These are phyloP conservation scores for Zopfia rhizophila DNA, from an alignment of 2,329 filamentous ascomycete species.

Conservation along the genomic window DNA sequence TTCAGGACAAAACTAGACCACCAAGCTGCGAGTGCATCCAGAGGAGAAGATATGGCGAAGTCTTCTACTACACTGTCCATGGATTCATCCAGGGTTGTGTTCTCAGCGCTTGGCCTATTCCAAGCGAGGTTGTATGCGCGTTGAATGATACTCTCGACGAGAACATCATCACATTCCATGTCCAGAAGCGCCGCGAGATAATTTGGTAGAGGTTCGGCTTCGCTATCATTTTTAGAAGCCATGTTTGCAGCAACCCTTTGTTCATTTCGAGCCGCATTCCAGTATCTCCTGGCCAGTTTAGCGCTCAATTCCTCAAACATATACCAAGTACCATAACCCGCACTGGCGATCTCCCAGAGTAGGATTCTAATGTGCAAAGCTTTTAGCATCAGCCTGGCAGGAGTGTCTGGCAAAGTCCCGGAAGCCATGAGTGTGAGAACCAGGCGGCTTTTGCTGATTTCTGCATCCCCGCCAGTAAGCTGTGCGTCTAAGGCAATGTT, in stretches of 20 bases:
- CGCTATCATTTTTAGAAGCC: conserved; percentile 53
- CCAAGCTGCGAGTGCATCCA: conserved; percentile 93
- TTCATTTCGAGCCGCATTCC: conserved; percentile 81
- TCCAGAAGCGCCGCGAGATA: conserved; percentile 81
- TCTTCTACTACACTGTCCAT: conserved; percentile 89
- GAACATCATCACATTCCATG: conserved; percentile 82
- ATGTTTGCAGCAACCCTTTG: conserved; percentile 57
- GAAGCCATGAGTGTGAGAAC: conserved; percentile 89
- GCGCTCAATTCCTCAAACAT: conserved; percentile 76
- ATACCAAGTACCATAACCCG: conserved; percentile 71
- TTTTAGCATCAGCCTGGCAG: conserved; percentile 87
- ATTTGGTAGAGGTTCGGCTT: conserved; percentile 75
- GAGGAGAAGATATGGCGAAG: conserved; percentile 81
- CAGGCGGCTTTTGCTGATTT: conserved; percentile 88
- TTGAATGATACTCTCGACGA: conserved; percentile 81
- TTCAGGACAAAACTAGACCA: conserved; percentile 82
- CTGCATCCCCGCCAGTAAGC: conserved; percentile 86
- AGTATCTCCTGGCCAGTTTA: conserved; percentile 78
- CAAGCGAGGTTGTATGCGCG: conserved; percentile 90
- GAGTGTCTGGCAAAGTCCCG: conserved; percentile 84
- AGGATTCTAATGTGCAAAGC: conserved; percentile 91
- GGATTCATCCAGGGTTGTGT: conserved; percentile 72
- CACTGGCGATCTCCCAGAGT: conserved; percentile 79
- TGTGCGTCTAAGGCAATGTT: conserved; percentile 92
- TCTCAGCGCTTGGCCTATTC: conserved; percentile 79